Base-by-base conservation (phyloP, 257 asterid species). In the Misopates orontium region DNA sequence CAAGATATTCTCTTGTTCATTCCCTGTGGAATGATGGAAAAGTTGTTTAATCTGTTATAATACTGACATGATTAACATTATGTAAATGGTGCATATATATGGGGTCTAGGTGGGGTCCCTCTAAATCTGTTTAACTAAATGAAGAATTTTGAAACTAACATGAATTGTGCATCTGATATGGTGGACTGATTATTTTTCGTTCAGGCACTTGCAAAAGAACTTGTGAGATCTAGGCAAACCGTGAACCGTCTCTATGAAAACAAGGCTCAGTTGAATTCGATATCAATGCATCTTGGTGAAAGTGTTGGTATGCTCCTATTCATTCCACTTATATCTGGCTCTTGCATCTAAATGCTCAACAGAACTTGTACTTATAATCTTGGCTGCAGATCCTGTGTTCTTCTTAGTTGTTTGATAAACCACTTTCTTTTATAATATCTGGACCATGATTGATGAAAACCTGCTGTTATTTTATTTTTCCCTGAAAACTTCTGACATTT, bases 221-320 rank as follows among this genome's bases (percentile, higher is more conserved):
- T 89, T 25, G 96, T 92, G 88, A 85, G 95, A 72, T 89, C 98
- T 15, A 84, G 82, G 64, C 82, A 73, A 58, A 82, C 95, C 20
- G 96, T 92, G 76, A 81, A 92, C 67, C 95, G 97, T 23, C 85
- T 92, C 48, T 78, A 89, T 42, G 97, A 92, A 71, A 92, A 92
- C 77, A 92, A 89, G 82, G 98, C 98, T 20, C 98, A 92, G 80
- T 71, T 92, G 90, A 92, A 89, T 70, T 92, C 97, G 23, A 80
- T 89, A 70, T 92, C 98, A 36, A 89, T 92, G 98, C 98, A 92
- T 77, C 90, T 92, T n/a, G 98, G 98, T 64, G 98, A 92, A 82
- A 89, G 92, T 74, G 92, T 92, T 23, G 98, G 96, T 92, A 85
- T 36, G 79, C 55, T 63, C 70, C 28, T 64, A 59, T 66, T 69